Evolutionary conservation across 2,329 filamentous ascomycete genomes (phyloP), one percentile per base, ranked within the genome.

Genomic region (Zasmidium cellare): DNA sequence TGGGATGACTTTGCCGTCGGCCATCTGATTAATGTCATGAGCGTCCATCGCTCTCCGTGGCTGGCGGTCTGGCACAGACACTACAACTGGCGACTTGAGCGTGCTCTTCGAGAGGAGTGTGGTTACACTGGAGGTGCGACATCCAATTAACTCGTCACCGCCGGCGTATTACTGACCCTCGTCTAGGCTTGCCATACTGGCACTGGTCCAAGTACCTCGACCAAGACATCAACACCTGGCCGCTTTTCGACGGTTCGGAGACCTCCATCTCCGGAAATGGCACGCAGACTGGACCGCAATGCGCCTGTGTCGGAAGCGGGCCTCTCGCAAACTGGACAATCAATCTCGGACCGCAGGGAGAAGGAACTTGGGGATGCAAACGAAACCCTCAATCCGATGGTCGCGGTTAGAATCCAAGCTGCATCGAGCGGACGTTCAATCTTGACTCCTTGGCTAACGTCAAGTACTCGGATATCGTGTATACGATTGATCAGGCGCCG

Each of bases 211-310:
- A 74, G 54, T 79, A 76, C 71, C 71, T 76, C 9, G 55, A 53
- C 9, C 35, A 61, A 41, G 74, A 76, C 41, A 82, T 80, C 0
- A 78, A 80, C 7, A 41, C 54, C 3, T 60, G 57, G 55, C 57
- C 60, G 2, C 66, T 84, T 51, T 83, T 85, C 53, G 81, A 85
- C 63, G 81, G 81, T 45, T 79, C 76, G 54, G 75, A 76, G 22
- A 79, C 75, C n/a, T 72, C 76, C 12, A 59, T 68, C 44, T 63
- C 63, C 46, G 63, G 65, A 24, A 67, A 68, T 47, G 66, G 66
- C 24, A 60, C 47, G 3, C 58, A 60, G 22, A 50, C 31, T 16
- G 6, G 25, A 9, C n/a, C 23, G 18, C 28, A 23, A 2, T 56
- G 53, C 35, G 18, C 24, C 9, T 50, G 46, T 41, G 44, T 49